Evolutionary conservation across 345 rosid species (phyloP).

Genomic region (Melaleuca alternifolia): DNA sequence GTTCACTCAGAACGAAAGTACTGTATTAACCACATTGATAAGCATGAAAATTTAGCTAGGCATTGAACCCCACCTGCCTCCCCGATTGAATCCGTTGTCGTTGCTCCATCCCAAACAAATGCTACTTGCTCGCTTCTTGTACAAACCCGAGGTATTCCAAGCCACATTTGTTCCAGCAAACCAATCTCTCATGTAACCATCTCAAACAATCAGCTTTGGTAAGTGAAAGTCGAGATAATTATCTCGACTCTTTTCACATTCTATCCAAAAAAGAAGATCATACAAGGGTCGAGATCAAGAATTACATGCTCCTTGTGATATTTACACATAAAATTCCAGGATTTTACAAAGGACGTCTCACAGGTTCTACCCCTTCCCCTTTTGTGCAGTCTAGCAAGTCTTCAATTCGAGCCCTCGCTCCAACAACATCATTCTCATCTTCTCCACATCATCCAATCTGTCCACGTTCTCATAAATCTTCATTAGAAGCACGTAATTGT

Average conservation of each 20-base stretch:
- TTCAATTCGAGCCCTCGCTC: constrained; percentile 48
- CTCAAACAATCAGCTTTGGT: not conserved
- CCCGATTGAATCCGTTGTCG: not conserved
- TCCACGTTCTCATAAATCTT: constrained; percentile 44
- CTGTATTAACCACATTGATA: not conserved
- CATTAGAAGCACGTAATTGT: constrained; percentile 64
- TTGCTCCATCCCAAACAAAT: not conserved
- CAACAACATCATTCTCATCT: constrained; percentile 50
- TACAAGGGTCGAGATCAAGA: not conserved
- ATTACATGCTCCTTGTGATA: accelerated
- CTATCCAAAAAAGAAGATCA: not conserved
- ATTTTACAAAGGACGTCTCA: not conserved
- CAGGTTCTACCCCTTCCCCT: constrained; percentile 7
- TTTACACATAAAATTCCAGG: not conserved
- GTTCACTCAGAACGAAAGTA: not conserved
- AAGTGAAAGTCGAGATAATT: not conserved
- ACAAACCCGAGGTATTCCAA: not conserved
- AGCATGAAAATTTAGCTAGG: not conserved
- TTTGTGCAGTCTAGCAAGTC: not conserved
- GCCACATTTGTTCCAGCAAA: not conserved
- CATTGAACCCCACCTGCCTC: not conserved
- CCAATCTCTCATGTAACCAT: not conserved
- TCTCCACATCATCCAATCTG: constrained; percentile 38
- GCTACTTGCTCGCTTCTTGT: not conserved
- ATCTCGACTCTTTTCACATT: not conserved